Percentiles rank a stretch among this genome's conserved stretches.
phyloP scores from a whole-genome alignment of 495 filamentous ascomycete species.

The Friedmanniomyces simplex region DNA sequence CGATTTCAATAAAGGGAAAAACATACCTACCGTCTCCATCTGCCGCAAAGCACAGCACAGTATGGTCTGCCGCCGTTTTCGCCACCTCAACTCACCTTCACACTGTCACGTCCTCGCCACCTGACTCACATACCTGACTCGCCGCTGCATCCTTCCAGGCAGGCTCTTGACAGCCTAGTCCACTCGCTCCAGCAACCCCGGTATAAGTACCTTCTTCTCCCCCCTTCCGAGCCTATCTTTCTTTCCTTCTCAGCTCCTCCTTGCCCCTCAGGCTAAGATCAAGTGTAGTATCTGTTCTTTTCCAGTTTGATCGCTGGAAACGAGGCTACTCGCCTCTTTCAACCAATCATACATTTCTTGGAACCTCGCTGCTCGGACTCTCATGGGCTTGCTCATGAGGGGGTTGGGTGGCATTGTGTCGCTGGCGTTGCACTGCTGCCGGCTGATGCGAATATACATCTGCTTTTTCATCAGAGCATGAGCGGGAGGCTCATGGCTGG shows the following conservation, averaged over 20 bases:
- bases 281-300: background rate
- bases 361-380: background rate
- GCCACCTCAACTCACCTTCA: background rate
- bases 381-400: background rate
- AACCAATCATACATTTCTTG: background rate
- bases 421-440: background rate
- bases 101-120: background rate
- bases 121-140: background rate
- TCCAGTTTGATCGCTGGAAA: background rate
- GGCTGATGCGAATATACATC: background rate
- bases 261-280: background rate
- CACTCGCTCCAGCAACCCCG: background rate
- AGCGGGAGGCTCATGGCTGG: background rate
- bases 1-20: background rate
- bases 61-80: too few species aligned
- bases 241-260: background rate
- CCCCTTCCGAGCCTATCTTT: background rate
- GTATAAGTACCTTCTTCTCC: background rate
- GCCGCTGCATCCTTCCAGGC: too few species aligned
- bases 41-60: too few species aligned
- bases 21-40: background rate
- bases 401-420: background rate
- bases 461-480: background rate
- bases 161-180: too few species aligned
- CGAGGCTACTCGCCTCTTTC: background rate